A percentile compares a stretch with the other conserved stretches of the same genome.
Conservation (phyloP, 306 rosid species). For the Vachellia pachyceras region DNA sequence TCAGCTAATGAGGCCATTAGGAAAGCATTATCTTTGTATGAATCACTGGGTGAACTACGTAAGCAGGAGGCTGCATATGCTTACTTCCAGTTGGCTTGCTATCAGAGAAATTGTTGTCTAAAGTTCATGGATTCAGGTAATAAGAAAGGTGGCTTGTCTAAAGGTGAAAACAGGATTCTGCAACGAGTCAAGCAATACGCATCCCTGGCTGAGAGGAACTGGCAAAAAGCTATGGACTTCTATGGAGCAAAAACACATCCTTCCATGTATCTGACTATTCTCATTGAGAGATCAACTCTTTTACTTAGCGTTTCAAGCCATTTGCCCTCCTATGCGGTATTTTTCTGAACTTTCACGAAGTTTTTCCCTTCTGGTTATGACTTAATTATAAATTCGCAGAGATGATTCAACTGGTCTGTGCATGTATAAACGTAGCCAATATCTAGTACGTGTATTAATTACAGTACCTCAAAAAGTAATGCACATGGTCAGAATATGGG, state of each 20-base stretch:
- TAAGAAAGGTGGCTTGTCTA: constrained; percentile 56
- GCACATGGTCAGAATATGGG: background rate
- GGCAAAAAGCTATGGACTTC: constrained; percentile 85
- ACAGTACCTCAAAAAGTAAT: constrained; percentile 15
- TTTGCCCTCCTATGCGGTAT: constrained; percentile 73
- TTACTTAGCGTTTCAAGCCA: constrained; percentile 60
- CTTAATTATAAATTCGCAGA: background rate
- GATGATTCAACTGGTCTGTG: constrained; percentile 7
- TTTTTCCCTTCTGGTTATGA: constrained; percentile 29
- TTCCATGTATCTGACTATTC: constrained; percentile 74
- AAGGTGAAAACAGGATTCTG: constrained; percentile 58
- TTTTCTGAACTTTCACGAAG: constrained; percentile 42
- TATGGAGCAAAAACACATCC: constrained; percentile 86
- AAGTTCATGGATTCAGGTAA: constrained; percentile 71
- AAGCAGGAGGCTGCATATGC: constrained; percentile 95
- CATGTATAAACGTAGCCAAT: background rate
- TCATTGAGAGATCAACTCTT: constrained; percentile 84
- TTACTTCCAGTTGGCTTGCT: constrained; percentile 85
- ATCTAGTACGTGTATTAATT: background rate
- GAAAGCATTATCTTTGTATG: constrained; percentile 83
- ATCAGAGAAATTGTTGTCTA: constrained; percentile 88
- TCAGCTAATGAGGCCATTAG: constrained; percentile 95
- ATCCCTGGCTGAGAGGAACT: constrained; percentile 89
- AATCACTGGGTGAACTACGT: constrained; percentile 86
- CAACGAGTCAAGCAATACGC: constrained; percentile 92